These are phyloP conservation scores for Mucor lusitanicus DNA, from an alignment of 371 early-diverging fungal genomes.

Conservation along the genomic window DNA sequence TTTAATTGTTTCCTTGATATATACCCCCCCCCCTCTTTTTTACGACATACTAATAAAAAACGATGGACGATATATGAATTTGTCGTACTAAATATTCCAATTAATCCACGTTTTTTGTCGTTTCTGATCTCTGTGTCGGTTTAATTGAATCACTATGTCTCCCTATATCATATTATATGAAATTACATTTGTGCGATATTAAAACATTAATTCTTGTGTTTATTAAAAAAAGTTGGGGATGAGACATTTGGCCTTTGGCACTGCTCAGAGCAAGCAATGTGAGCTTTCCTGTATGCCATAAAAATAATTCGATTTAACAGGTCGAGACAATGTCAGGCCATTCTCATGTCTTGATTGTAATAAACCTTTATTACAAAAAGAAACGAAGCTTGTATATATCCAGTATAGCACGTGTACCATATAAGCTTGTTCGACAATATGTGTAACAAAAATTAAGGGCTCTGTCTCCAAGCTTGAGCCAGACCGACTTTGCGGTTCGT, in stretches of 20 bases:
- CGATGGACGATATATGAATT: not conserved
- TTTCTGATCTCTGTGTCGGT: not conserved
- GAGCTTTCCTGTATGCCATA: not conserved
- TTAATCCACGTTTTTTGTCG: not conserved
- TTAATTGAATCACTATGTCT: not conserved
- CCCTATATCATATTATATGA: not conserved
- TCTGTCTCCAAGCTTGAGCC: not conserved
- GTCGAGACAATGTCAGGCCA: conserved; percentile 21
- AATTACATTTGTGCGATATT: not conserved
- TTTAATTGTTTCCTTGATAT: not conserved
- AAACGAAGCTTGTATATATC: conserved; percentile 12
- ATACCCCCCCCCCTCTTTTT: not conserved
- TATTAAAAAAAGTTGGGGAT: not conserved
- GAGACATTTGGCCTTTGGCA: not conserved
- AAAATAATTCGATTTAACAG: conserved; percentile 8
- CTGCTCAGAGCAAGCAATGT: not conserved
- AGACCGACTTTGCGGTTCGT: not conserved
- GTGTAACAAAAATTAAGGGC: conserved; percentile 21
- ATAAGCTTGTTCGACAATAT: not conserved
- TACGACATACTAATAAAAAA: not conserved
- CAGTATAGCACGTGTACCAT: conserved; percentile 16
- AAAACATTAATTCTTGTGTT: conserved; percentile 2
- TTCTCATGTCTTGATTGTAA: not conserved
- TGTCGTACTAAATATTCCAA: not conserved
- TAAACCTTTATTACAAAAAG: conserved; percentile 1